Evolutionary conservation across 73 alveolate genomes (phyloP), one percentile per base, ranked within the genome.

Genomic region (Paramecium primaurelia): DNA sequence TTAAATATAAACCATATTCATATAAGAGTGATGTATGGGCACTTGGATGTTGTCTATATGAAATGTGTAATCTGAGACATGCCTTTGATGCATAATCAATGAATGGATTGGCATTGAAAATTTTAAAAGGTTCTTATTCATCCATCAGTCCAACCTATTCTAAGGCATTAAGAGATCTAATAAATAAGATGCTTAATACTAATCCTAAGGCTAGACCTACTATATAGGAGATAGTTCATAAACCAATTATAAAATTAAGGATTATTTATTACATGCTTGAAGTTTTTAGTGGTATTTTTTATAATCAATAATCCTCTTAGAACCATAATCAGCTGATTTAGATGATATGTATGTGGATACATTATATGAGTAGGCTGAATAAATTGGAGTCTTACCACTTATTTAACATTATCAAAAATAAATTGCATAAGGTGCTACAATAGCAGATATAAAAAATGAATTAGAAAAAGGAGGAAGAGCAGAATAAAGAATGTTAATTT

Each of bases 11-110:
- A 94, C 99, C 99, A 44, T 98, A 98, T 96, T 88, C 98, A 44
- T 98, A 95, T 95, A 98, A 98, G 92, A 95, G 99, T 64, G 99
- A 98, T 94, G 98, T 98, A n/a, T 98, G 99, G 99, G 98, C 99
- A 2, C 92, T 98, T 20, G 99, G 99, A 22, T 98, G 99, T 91
- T 97, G 97, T 51, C 94, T 98, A 68, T 98, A 96, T 97, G 99
- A 98, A 93, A 96, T 98, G 99, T 97, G 99, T 77, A 97, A 96
- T 92, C 89, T 97, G 86, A 92, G 98, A 86, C 99, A 98, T 92
- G 99, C 99, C 6, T 98, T 98, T 90, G 99, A 98, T 94, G 99
- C 99, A 10, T 95, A 97, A 88, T 93, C 98, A 28, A 91, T 98
- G 93, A 98, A 98, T 92, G 99, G 99, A 11, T 97, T 98, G 45